Evolutionary conservation across 2,329 filamentous ascomycete species (phyloP), one percentile per base, ranked within the genome.

Genomic region (Penicillium expansum): DNA sequence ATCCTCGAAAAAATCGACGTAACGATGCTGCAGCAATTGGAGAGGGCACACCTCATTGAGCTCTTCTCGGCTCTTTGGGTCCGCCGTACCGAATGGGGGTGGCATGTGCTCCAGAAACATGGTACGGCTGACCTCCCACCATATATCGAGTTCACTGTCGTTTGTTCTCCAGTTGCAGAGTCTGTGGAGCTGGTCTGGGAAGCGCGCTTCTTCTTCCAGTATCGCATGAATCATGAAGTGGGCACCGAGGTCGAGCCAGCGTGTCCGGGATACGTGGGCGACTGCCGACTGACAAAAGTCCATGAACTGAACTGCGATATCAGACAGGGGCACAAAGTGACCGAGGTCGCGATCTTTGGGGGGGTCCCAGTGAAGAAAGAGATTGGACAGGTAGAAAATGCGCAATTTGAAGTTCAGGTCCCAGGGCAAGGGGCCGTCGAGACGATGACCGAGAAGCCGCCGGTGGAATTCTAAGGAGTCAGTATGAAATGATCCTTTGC

Each of bases 141-240:
- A 58, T 62, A 70, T 57, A 75, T 77, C 58, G 75, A 56, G 49
- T 13, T 45, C 48, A 22, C 14, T 9, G 72, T 73, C 62, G 37
- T 33, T 64, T 61, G 67, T 38, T 13, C 76, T 77, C 74, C 79
- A 82, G 1, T 76, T 70, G 60, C 81, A 81, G 4, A 78, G 75
- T 30, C 78, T 73, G 27, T 74, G 68, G 22, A 80, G 69, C 2
- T 71, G 58, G 22, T 78, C 73, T 4, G 64, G 69, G n/a, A 67
- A 49, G 16, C n/a, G 67, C 5, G 66, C 67, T 8, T 74, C 76
- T 77, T 81, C 78, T 66, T 84, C 81, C 4, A 82, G 59, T 9
- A 74, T 74, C 35, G 80, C 76, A 57, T 83, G 80, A 9, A 80
- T 63, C 74, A 83, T 80, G 56, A 80, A 80, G 16, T 76, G 71